These are phyloP conservation scores for Curvularia sp. DNA, from an alignment of 2,329 filamentous ascomycete genomes.

Conservation along the genomic window DNA sequence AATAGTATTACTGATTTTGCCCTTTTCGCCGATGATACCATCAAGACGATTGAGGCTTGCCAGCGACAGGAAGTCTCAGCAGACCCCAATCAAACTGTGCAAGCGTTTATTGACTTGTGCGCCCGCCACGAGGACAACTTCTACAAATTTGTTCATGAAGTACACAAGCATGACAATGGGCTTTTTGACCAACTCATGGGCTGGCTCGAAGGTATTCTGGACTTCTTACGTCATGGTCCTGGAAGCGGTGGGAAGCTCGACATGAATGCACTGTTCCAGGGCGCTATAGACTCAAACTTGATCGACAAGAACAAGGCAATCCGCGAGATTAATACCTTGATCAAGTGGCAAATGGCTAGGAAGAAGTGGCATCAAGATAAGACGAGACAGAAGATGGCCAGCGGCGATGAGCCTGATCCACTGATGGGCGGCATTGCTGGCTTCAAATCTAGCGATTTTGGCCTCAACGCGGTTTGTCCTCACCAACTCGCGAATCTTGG, in stretches of 20 bases:
- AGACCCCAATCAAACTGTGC: slow-evolving; percentile 97
- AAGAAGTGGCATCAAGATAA: slow-evolving; percentile 99
- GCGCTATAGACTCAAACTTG: slow-evolving; percentile 70
- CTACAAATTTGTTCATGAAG: slow-evolving; percentile 98
- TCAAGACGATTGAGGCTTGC: slow-evolving; percentile 74
- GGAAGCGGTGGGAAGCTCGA: slow-evolving; percentile 80
- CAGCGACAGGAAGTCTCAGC: slow-evolving; percentile 83
- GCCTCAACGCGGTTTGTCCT: slow-evolving; percentile 73
- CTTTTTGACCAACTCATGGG: slow-evolving; percentile 96
- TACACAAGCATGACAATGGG: slow-evolving; percentile 95
- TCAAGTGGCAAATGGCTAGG: slow-evolving; percentile 90
- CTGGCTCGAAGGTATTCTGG: slow-evolving; percentile 94
- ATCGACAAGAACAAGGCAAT: slow-evolving; percentile 77
- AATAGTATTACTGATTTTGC: slow-evolving; percentile 97
- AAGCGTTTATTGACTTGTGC: slow-evolving; percentile 96
- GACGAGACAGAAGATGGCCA: slow-evolving; percentile 98
- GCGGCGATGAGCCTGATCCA: slow-evolving; percentile 59
- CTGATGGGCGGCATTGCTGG: slow-evolving; percentile 51
- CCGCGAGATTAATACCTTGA: slow-evolving; percentile 81
- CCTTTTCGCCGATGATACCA: slow-evolving; percentile 89
- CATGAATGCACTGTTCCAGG: slow-evolving; percentile 91
- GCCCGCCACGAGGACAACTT: slow-evolving; percentile 94
- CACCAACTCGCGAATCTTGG: not conserved
- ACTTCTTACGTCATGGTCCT: slow-evolving; percentile 88
- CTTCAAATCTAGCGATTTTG: slow-evolving; percentile 87